Conservation (phyloP, 1,284 basidiomycete species). For the Moesziomyces antarcticus region DNA sequence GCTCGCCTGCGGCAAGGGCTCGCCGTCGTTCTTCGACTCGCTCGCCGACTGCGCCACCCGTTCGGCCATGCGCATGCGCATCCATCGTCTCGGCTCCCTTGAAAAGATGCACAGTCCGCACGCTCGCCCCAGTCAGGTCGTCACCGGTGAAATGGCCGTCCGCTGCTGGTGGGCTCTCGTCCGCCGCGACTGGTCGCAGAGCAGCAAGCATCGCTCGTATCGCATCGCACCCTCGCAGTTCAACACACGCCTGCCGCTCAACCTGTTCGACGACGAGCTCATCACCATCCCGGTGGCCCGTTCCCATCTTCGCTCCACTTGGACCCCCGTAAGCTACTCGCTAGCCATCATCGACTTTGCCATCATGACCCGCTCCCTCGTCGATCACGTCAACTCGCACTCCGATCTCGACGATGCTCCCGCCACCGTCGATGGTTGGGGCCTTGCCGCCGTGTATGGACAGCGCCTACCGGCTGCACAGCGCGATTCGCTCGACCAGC, state of each 20-base stretch:
- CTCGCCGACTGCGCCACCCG: constrained; percentile 34
- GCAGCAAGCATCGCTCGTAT: constrained; percentile 28
- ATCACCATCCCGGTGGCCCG: constrained; percentile 17
- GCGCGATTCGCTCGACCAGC: constrained; percentile 33
- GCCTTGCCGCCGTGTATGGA: constrained; percentile 33
- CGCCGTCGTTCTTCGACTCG: constrained; percentile 23
- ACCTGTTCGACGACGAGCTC: constrained; percentile 43
- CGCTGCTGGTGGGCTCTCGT: constrained; percentile 48
- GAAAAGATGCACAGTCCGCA: constrained; percentile 18
- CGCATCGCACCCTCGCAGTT: constrained; percentile 35
- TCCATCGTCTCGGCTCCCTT: constrained; percentile 31
- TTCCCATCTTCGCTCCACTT: constrained; percentile 33
- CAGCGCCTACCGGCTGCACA: constrained; percentile 24
- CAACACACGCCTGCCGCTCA: constrained; percentile 36
- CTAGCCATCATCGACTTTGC: constrained; percentile 29
- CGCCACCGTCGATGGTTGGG: constrained; percentile 13
- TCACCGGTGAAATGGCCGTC: constrained; percentile 33
- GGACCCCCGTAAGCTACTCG: constrained; percentile 46
- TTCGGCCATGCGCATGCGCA: constrained; percentile 46
- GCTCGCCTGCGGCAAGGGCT: constrained; percentile 31
- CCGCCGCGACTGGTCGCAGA: constrained; percentile 34
- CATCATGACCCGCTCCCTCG: constrained; percentile 32
- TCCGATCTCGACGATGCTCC: constrained; percentile 26
- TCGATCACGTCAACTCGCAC: constrained; percentile 38
- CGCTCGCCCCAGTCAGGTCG: constrained; percentile 1